These are phyloP conservation scores for Schizonepeta tenuifolia DNA, from an alignment of 257 asterid genomes.

Conservation along the genomic window DNA sequence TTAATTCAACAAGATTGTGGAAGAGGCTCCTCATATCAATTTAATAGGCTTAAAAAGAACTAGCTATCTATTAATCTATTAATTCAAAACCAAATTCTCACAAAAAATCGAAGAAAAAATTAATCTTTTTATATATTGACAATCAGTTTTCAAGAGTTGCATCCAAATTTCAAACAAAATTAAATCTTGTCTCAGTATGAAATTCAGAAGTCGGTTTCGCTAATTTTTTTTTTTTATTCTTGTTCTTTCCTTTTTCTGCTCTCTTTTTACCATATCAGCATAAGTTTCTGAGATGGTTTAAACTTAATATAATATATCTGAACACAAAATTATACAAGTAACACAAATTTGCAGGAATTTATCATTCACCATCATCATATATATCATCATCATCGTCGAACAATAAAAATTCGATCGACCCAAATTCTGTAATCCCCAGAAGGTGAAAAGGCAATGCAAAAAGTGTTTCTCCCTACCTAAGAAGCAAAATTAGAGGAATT, in stretches of 20 bases:
- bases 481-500: too few species aligned
- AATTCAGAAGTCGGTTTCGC: too few species aligned
- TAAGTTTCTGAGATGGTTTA: not conserved
- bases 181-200: too few species aligned
- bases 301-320: not conserved
- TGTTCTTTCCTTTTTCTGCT: not conserved
- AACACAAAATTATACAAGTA: not conserved
- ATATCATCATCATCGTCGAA: slow-evolving; percentile 3
- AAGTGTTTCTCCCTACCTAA: not conserved
- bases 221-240: not conserved
- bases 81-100: too few species aligned
- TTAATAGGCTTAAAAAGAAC: too few species aligned
- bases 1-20: too few species aligned
- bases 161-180: not conserved
- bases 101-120: too few species aligned
- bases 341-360: not conserved
- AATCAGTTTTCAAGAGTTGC: too few species aligned
- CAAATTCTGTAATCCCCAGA: not conserved
- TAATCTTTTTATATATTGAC: too few species aligned
- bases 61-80: not conserved
- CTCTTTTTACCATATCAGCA: not conserved
- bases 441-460: not conserved
- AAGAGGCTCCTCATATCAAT: not conserved
- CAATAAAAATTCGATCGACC: not conserved
- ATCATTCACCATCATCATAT: not conserved